Evolutionary conservation across 768 basidiomycete species (phyloP), one percentile per base, ranked within the genome.

Genomic region (Tulasnella sp.): DNA sequence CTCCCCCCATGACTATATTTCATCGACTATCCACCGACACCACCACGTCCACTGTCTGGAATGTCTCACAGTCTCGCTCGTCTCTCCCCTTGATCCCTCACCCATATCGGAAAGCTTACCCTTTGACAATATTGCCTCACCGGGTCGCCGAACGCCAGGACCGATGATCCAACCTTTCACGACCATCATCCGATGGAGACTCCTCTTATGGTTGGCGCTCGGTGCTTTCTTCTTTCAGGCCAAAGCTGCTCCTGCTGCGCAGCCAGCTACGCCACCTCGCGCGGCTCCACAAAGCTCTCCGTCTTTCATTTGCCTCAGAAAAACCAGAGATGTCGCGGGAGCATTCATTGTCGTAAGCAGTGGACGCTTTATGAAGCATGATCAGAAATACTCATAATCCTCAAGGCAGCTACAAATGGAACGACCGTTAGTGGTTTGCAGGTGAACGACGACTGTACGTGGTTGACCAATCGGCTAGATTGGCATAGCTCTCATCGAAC

Each of bases 401-500:
- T 37, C 7, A 4, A 73, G 72, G 72, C 72, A 73, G 16, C 72
- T 37, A 73, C 72, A 12, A 73, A 73, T 16, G 72, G 72, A 73
- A 73, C 72, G 28, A 28, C 16, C 24, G 72, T 73, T 0, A 28
- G 22, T 44, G 72, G 72, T n/a, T 73, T 73, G 72, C 37, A 37
- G 31, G 18, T 73, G 12, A 73, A 37, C 34, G 72, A 73, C 24
- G 42, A 37, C 18, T 37, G 72, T 73, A 37, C 1, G 72, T 34
- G 28, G 37, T 44, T 1, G 72, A 37, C 72, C 72, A 22, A n/a
- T 54, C 11, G 20, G 34, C 31, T 73, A 37, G 8, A 37, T 1
- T 31, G 24, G 11, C 31, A 28, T 37, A 16, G 7, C 16, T 5
- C 72, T 73, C 2, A 73, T 73, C 72, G 37, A 37, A 20, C 31